phyloP scores from a whole-genome alignment of 257 asterid genomes.

The Cinchona pubescens region DNA sequence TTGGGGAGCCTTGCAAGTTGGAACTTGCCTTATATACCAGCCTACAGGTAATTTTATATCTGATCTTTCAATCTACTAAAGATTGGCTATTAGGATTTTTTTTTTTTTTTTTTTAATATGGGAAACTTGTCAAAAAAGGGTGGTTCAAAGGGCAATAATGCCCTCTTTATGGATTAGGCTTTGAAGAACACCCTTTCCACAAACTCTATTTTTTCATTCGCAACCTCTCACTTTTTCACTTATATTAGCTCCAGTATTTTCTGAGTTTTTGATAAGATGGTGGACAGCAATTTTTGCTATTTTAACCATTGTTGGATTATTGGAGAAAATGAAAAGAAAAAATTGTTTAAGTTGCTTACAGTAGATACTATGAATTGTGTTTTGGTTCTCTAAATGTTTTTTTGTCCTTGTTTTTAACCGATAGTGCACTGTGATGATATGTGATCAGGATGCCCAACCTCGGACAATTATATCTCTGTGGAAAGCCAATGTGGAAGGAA shows the following conservation, averaged over 20 bases:
- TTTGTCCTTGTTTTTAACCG: background rate
- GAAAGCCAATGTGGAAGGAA: slow-evolving; percentile 90
- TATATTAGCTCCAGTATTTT: background rate
- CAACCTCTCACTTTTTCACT: background rate
- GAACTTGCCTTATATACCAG: slow-evolving; percentile 79
- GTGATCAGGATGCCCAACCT: slow-evolving; percentile 84
- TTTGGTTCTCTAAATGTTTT: background rate
- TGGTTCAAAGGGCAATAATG: background rate
- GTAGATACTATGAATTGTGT: background rate
- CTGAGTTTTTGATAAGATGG: background rate
- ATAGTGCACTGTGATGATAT: background rate
- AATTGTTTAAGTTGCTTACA: background rate
- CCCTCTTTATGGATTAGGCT: background rate
- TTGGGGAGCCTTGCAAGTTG: slow-evolving; percentile 70
- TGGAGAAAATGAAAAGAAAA: no score
- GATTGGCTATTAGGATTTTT: background rate
- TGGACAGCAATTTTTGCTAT: background rate
- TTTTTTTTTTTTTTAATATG: background rate
- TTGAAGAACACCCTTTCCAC: background rate
- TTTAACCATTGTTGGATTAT: background rate
- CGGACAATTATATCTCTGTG: slow-evolving; percentile 75
- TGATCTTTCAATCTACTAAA: background rate
- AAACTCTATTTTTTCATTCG: background rate
- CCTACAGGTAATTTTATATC: slow-evolving; percentile 47
- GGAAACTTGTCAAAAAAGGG: background rate